Conservation (phyloP, 768 basidiomycete genomes). For the Rhodosporidiobolus sp. region DNA sequence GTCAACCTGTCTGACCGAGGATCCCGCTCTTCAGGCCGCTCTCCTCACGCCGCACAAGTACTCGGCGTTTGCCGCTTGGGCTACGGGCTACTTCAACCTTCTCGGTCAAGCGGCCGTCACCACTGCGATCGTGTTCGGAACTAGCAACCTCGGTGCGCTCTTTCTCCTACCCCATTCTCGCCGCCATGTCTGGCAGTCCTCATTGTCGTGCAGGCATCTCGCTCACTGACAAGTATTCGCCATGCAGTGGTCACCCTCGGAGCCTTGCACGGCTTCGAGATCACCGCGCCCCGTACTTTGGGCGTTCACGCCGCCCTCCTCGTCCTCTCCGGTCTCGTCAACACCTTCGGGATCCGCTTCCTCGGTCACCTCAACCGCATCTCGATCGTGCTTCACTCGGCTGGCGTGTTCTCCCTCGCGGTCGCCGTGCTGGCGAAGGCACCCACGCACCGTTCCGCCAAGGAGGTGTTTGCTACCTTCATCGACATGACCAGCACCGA, state of each 20-base stretch:
- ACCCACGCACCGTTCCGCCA: slow-evolving; percentile 64
- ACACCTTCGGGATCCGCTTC: slow-evolving; percentile 64
- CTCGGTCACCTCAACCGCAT: slow-evolving; percentile 68
- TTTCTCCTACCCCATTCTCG: slow-evolving; percentile 51
- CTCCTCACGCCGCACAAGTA: not conserved
- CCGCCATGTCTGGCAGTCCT: too few species aligned
- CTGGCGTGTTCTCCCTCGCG: slow-evolving; percentile 65
- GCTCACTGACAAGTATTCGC: too few species aligned
- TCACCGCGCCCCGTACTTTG: slow-evolving; percentile 61
- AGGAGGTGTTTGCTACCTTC: slow-evolving; percentile 68
- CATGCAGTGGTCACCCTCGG: slow-evolving; percentile 61
- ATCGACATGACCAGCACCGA: slow-evolving; percentile 63
- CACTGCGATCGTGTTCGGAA: slow-evolving; percentile 62
- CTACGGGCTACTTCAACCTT: slow-evolving; percentile 55
- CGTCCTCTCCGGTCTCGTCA: slow-evolving; percentile 65
- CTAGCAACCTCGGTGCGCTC: not conserved
- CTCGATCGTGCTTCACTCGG: slow-evolving; percentile 70
- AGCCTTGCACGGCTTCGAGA: slow-evolving; percentile 61
- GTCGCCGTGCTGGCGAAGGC: slow-evolving; percentile 70
- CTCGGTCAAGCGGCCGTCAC: slow-evolving; percentile 66
- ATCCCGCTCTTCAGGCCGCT: slow-evolving; percentile 48
- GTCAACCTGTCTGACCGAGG: too few species aligned
- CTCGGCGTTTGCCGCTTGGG: slow-evolving; percentile 69
- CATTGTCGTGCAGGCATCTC: too few species aligned
- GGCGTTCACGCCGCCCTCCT: slow-evolving; percentile 70